phyloP scores from a whole-genome alignment of 2,329 filamentous ascomycete genomes.

The Dryadomyces quercus-mongolicae region DNA sequence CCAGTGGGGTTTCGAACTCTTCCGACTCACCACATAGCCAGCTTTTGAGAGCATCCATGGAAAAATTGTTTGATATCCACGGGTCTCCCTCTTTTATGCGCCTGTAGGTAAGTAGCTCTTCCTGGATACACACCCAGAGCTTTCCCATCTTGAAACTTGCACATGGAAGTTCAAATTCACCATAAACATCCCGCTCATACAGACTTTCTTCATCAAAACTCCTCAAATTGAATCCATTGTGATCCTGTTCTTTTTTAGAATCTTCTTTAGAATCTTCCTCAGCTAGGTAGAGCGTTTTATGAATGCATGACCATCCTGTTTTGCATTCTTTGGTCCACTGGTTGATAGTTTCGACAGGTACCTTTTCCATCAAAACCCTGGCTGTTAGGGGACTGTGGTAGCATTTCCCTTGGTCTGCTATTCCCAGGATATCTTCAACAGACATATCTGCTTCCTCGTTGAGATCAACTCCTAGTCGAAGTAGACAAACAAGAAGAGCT shows the following conservation, averaged over 20 bases:
- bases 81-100: background rate
- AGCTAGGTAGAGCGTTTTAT: background rate
- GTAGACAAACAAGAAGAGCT: slow-evolving; percentile 2
- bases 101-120: slow-evolving; percentile 3
- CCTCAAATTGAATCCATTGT: too few species aligned
- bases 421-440: background rate
- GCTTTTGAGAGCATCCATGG: background rate
- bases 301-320: background rate
- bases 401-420: background rate
- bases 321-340: background rate
- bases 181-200: too few species aligned
- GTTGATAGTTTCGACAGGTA: background rate
- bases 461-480: background rate
- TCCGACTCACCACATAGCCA: background rate
- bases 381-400: background rate
- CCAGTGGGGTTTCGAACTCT: background rate
- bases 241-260: too few species aligned
- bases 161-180: too few species aligned
- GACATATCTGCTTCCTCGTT: background rate
- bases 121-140: slow-evolving; percentile 4
- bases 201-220: too few species aligned
- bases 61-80: slow-evolving; percentile 2
- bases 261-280: too few species aligned
- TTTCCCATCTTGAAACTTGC: background rate
- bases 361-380: background rate